Evolutionary conservation across 441 rosid species (phyloP).

Genomic region (Brassica balearica): DNA sequence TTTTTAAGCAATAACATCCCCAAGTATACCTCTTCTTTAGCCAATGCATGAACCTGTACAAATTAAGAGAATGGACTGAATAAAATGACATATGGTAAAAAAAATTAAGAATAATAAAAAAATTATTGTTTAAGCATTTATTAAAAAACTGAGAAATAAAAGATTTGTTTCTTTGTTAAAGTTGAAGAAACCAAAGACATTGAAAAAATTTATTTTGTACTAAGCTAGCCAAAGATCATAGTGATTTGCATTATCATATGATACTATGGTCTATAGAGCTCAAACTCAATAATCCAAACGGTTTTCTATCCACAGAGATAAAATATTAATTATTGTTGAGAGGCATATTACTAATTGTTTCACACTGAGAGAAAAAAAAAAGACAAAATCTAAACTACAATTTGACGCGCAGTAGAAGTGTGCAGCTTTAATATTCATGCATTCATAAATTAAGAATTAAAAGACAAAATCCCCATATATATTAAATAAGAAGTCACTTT

Average conservation of each 20-base stretch:
- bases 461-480: not conserved
- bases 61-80: not conserved
- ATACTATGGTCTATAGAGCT: not conserved
- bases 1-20: not conserved
- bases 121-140: not conserved
- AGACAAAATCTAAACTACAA: not conserved
- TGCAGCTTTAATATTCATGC: conserved; percentile 17
- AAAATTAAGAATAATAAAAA: not conserved
- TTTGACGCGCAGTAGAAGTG: conserved; percentile 21
- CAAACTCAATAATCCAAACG: not conserved
- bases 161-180: not conserved
- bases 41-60: not conserved
- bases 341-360: not conserved
- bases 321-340: not conserved
- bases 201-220: not conserved
- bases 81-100: not conserved
- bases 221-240: not conserved
- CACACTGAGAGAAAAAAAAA: not conserved
- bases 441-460: not conserved
- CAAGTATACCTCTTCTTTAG: not conserved
- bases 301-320: not conserved
- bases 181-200: not conserved
- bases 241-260: not conserved
- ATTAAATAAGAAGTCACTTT: too few relatives aligned
- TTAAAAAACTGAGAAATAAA: not conserved